Conservation (phyloP, 805 yeast genomes). For the Lipomyces mesembrius region DNA sequence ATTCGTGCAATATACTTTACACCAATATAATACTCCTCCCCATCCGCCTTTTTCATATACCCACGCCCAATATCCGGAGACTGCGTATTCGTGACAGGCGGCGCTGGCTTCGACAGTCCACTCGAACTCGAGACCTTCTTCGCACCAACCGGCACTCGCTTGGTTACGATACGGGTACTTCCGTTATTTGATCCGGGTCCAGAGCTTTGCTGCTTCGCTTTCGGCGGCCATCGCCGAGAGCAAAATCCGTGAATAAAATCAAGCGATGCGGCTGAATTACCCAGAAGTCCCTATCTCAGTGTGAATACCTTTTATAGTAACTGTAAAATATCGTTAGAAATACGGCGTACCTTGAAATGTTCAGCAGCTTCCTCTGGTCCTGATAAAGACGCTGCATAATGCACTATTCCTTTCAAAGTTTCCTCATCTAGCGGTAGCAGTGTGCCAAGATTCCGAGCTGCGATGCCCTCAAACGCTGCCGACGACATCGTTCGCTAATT, state of each 20-base stretch:
- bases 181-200: constrained; percentile 4
- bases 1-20: constrained; percentile 1
- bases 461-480: constrained; percentile 18
- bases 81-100: constrained; percentile 9
- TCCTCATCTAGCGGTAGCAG: constrained; percentile 64
- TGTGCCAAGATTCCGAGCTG: constrained; percentile 22
- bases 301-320: neutral
- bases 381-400: constrained; percentile 55
- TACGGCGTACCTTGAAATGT: constrained; percentile 50
- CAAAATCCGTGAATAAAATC: constrained; percentile 36
- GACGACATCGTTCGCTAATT: neutral
- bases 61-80: constrained; percentile 15
- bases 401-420: constrained; percentile 58
- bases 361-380: constrained; percentile 55
- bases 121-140: constrained; percentile 3
- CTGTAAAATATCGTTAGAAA: neutral
- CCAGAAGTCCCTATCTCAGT: constrained; percentile 32
- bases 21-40: constrained; percentile 12
- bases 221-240: constrained; percentile 31
- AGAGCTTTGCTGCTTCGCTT: neutral
- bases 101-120: constrained; percentile 4
- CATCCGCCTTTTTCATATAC: constrained; percentile 9
- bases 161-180: neutral
- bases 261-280: constrained; percentile 31
- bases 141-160: constrained; percentile 3